Evolutionary conservation across 805 yeast genomes (phyloP).

Genomic region (Candida nemodendra): DNA sequence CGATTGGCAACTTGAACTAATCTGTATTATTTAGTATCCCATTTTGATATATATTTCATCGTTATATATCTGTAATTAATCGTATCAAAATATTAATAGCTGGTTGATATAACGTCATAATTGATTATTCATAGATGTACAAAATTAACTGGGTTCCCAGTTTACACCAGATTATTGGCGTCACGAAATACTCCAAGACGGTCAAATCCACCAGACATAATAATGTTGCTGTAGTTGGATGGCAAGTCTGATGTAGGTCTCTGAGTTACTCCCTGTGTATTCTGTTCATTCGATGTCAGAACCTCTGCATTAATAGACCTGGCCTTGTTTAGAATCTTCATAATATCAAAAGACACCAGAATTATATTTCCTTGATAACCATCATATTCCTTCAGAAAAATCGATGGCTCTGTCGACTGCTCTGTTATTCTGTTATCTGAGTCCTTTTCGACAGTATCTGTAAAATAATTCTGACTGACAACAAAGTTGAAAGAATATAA

Average conservation of each 20-base stretch:
- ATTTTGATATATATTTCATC: no score
- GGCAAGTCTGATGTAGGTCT: no score
- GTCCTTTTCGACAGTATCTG: slow-evolving; percentile 11
- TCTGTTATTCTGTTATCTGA: slow-evolving; percentile 5
- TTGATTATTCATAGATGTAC: no score
- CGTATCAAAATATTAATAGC: no score
- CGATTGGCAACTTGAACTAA: slow-evolving; percentile 49
- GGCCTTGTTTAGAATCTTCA: slow-evolving; percentile 25
- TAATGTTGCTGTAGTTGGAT: slow-evolving; percentile 1
- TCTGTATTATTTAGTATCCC: no score
- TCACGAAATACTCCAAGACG: slow-evolving; percentile 15
- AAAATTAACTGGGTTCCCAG: no score
- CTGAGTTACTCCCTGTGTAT: no score
- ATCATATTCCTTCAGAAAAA: slow-evolving; percentile 30
- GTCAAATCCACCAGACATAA: slow-evolving; percentile 14
- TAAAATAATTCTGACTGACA: slow-evolving; percentile 25
- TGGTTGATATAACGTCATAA: no score
- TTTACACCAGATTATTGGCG: slow-evolving; percentile 9
- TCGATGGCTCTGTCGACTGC: slow-evolving; percentile 17
- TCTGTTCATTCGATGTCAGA: slow-evolving; percentile 5
- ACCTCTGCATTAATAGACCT: slow-evolving; percentile 18
- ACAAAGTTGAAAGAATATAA: slow-evolving; percentile 33
- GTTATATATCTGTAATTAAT: no score
- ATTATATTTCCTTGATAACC: slow-evolving; percentile 45
- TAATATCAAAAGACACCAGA: slow-evolving; percentile 37